A percentile compares a stretch with the other conserved stretches of the same genome.
Evolutionary conservation across 2,329 filamentous ascomycete genomes (phyloP).

Genomic region (Sclerotinia glacialis): DNA sequence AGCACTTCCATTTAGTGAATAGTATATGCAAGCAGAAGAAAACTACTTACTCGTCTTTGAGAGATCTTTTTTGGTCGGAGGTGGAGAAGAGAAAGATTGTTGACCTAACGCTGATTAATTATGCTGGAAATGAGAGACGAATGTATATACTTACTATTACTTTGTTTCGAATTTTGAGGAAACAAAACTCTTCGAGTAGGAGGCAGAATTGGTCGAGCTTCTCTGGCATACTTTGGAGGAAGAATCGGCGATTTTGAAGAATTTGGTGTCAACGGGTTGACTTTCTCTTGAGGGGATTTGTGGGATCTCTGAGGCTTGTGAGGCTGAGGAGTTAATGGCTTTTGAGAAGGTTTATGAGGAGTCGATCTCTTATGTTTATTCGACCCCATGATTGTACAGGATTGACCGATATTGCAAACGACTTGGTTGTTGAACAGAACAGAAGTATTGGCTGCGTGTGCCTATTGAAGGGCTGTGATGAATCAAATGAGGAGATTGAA

Average conservation of each 20-base stretch:
- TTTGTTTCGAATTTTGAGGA: not conserved
- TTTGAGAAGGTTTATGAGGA: not conserved
- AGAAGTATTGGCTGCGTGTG: not conserved
- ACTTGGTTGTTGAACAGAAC: not conserved
- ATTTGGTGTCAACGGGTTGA: too few species aligned
- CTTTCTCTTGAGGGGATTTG: not conserved
- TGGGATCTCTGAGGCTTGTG: not conserved
- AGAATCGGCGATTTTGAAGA: not conserved
- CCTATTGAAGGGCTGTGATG: not conserved
- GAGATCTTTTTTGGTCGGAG: not conserved
- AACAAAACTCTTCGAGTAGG: not conserved
- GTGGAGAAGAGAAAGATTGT: not conserved
- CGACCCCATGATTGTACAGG: not conserved
- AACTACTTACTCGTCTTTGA: not conserved
- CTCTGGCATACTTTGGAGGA: not conserved
- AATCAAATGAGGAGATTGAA: not conserved
- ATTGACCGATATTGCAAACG: not conserved
- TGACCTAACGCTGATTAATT: not conserved
- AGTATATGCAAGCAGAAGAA: not conserved
- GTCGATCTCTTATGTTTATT: not conserved
- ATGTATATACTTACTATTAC: not conserved
- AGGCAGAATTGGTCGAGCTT: not conserved
- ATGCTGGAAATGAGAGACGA: too few species aligned
- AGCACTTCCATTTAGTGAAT: not conserved
- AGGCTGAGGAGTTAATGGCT: not conserved